These are phyloP conservation scores for Sindora glabra DNA, from an alignment of 306 rosid genomes.

Conservation along the genomic window DNA sequence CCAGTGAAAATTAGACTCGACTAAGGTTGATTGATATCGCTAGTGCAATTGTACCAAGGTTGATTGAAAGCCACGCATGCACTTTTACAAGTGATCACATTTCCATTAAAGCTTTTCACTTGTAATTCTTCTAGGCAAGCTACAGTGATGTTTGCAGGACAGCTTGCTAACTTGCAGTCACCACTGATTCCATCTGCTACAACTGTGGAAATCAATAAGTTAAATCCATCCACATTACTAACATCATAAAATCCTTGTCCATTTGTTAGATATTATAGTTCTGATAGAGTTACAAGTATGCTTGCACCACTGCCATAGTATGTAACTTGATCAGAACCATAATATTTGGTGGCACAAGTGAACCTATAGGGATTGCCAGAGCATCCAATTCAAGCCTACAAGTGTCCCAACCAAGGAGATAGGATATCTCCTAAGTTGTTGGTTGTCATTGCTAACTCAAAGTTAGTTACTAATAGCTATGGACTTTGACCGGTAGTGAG, in stretches of 20 bases:
- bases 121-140: neutral
- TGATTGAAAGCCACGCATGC: too few species aligned
- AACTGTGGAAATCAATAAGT: neutral
- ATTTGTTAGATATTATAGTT: neutral
- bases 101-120: neutral
- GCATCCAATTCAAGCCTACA: constrained; percentile 17
- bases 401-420: constrained; percentile 19
- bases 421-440: neutral
- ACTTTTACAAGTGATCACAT: constrained; percentile 25
- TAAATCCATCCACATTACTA: constrained; percentile 12
- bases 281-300: constrained; percentile 13
- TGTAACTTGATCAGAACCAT: constrained; percentile 9
- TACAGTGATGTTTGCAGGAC: neutral
- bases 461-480: constrained; percentile 15
- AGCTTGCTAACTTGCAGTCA: neutral
- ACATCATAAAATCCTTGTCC: constrained; percentile 22
- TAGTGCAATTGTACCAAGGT: too few species aligned
- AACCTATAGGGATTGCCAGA: constrained; percentile 4
- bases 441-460: neutral
- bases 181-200: neutral
- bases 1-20: too few species aligned
- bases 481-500: neutral
- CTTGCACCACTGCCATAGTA: constrained; percentile 4
- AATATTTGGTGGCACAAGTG: constrained; percentile 18
- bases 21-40: too few species aligned